Conservation (phyloP, 805 yeast genomes). For the Kluyveromyces aestuarii region DNA sequence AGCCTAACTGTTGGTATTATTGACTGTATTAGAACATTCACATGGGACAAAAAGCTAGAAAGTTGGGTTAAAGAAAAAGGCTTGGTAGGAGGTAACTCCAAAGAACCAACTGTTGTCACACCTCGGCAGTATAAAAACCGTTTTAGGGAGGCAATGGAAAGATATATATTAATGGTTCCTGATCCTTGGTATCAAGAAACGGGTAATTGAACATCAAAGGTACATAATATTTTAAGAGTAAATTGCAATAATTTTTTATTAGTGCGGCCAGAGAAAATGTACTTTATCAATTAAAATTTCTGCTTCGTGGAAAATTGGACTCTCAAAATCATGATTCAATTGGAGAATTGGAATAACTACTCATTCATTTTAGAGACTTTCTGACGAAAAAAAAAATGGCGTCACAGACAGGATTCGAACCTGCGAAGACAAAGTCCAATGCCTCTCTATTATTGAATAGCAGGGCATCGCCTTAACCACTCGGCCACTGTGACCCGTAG, state of each 20-base stretch:
- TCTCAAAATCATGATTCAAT: background rate
- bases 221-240: too few relatives aligned
- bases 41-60: slow-evolving; percentile 97
- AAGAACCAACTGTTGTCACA: slow-evolving; percentile 94
- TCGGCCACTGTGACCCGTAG: slow-evolving; percentile 73
- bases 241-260: background rate
- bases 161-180: slow-evolving; percentile 91
- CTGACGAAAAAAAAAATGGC: slow-evolving; percentile 46
- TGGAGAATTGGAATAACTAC: background rate
- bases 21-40: slow-evolving; percentile 87
- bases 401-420: slow-evolving; percentile 99
- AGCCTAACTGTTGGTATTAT: slow-evolving; percentile 88
- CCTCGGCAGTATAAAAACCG: slow-evolving; percentile 93
- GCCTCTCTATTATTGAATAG: slow-evolving; percentile 61
- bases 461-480: slow-evolving; percentile 94
- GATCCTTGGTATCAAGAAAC: slow-evolving; percentile 43
- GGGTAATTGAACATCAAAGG: slow-evolving; percentile 1
- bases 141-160: slow-evolving; percentile 95
- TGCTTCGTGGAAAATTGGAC: too few relatives aligned
- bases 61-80: slow-evolving; percentile 98
- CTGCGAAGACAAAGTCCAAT: slow-evolving; percentile 93
- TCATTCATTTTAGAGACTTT: too few relatives aligned
- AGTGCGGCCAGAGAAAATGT: too few relatives aligned
- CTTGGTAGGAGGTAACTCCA: slow-evolving; percentile 75
- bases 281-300: too few relatives aligned